Evolutionary conservation across 371 early-diverging fungal species (phyloP).

Genomic region (Thermomucor indicae-seudaticae): DNA sequence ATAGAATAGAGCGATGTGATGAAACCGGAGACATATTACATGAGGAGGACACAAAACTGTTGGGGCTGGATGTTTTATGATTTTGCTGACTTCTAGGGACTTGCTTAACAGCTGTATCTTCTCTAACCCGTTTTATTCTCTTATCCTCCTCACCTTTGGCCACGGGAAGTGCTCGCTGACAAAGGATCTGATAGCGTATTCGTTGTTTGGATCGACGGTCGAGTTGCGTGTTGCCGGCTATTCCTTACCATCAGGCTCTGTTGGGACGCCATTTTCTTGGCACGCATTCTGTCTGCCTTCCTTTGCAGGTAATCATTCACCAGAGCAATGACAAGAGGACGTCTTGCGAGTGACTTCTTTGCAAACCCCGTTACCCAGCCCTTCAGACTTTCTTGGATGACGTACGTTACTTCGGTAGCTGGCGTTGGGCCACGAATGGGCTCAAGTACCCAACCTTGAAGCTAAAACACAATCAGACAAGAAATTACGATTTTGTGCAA

Average conservation of each 20-base stretch:
- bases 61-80: background rate
- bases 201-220: background rate
- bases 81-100: background rate
- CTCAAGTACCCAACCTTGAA: slow-evolving; percentile 67
- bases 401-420: slow-evolving; percentile 61
- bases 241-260: background rate
- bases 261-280: slow-evolving; percentile 18
- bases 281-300: slow-evolving; percentile 48
- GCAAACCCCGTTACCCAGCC: slow-evolving; percentile 67
- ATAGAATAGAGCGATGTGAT: slow-evolving; percentile 16
- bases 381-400: slow-evolving; percentile 40
- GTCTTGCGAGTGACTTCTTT: slow-evolving; percentile 56
- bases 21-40: slow-evolving; percentile 11
- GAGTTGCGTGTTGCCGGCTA: background rate
- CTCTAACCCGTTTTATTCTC: too few relatives aligned
- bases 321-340: slow-evolving; percentile 60
- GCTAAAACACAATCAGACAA: slow-evolving; percentile 9
- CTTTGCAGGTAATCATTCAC: slow-evolving; percentile 63
- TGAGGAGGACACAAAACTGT: slow-evolving; percentile 3
- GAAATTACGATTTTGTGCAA: background rate
- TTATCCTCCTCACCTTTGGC: background rate
- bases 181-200: background rate
- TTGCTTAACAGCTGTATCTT: too few relatives aligned
- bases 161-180: background rate
- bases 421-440: slow-evolving; percentile 48